Percentiles rank a stretch among this genome's conserved stretches.
Conservation (phyloP, 73 alveolate species). For the Urostyla sp. region DNA sequence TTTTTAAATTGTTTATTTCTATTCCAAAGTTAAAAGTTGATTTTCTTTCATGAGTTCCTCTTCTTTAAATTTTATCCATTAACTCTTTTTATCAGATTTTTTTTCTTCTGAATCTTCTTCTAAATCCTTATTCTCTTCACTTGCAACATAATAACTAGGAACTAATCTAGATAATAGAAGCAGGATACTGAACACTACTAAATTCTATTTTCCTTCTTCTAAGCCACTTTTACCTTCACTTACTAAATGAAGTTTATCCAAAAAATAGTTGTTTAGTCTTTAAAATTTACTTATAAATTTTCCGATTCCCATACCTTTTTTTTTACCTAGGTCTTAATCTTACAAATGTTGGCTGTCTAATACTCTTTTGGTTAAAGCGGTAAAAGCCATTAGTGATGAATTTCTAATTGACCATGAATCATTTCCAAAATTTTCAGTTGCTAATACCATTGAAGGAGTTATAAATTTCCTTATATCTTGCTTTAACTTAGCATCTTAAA, state of each 20-base stretch:
- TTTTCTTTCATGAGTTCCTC: neutral
- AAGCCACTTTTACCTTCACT: neutral
- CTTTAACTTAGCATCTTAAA: constrained; percentile 51
- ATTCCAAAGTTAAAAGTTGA: no score
- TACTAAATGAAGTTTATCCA: constrained; percentile 5
- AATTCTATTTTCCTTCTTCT: constrained; percentile 37
- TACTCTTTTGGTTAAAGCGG: constrained; percentile 57
- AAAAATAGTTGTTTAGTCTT: constrained; percentile 26
- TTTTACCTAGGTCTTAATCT: constrained; percentile 38
- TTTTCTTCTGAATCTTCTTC: constrained; percentile 3
- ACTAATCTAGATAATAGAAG: constrained; percentile 40
- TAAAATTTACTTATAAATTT: constrained; percentile 45
- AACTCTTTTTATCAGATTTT: neutral
- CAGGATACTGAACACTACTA: constrained; percentile 53
- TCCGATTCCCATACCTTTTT: constrained; percentile 23
- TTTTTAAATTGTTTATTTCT: no score
- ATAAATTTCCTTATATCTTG: constrained; percentile 54
- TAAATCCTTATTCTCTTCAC: neutral
- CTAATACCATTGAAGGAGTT: constrained; percentile 33
- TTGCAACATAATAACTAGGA: constrained; percentile 27
- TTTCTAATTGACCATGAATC: constrained; percentile 55
- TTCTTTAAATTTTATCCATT: neutral
- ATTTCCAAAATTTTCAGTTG: constrained; percentile 47
- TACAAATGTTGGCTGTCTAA: constrained; percentile 41
- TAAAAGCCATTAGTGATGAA: constrained; percentile 57